phyloP scores from a whole-genome alignment of 2,329 filamentous ascomycete species.

The Davidsoniella neocaledoniae region DNA sequence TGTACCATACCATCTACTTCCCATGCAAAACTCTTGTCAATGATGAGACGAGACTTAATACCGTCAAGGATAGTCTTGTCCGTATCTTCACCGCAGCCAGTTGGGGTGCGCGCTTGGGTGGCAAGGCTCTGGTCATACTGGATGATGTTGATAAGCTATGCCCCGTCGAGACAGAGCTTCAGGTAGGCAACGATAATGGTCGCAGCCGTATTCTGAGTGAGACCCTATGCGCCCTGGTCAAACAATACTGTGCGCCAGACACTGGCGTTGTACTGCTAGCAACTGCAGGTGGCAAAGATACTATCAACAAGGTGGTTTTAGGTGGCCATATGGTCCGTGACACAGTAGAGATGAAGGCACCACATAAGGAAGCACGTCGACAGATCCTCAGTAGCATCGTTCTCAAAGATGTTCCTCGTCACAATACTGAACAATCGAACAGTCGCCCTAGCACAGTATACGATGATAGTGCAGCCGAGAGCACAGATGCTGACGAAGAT shows the following conservation, averaged over 20 bases:
- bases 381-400: conserved; percentile 71
- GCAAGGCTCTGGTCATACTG: conserved; percentile 67
- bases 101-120: conserved; percentile 80
- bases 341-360: conserved; percentile 76
- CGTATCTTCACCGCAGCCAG: conserved; percentile 75
- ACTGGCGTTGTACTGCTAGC: conserved; percentile 74
- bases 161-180: conserved; percentile 82
- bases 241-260: conserved; percentile 65
- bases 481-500: conserved; percentile 31
- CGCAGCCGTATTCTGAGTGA: conserved; percentile 87
- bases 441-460: conserved; percentile 42
- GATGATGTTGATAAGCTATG: conserved; percentile 91
- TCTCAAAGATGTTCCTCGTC: conserved; percentile 23
- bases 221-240: conserved; percentile 63
- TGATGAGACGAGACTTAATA: conserved; percentile 76
- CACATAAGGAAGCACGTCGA: conserved; percentile 76
- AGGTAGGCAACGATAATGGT: conserved; percentile 85
- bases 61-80: conserved; percentile 75
- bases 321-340: conserved; percentile 86
- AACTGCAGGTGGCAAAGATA: conserved; percentile 85
- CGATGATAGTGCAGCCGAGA: conserved; percentile 23
- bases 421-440: conserved; percentile 17
- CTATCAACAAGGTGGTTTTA: conserved; percentile 75
- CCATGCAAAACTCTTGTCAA: conserved; percentile 75
- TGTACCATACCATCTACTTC: conserved; percentile 76